Percentiles rank a stretch among this genome's conserved stretches.
phyloP scores from a whole-genome alignment of 1,139 yeast genomes.

The Geotrichum reessii region DNA sequence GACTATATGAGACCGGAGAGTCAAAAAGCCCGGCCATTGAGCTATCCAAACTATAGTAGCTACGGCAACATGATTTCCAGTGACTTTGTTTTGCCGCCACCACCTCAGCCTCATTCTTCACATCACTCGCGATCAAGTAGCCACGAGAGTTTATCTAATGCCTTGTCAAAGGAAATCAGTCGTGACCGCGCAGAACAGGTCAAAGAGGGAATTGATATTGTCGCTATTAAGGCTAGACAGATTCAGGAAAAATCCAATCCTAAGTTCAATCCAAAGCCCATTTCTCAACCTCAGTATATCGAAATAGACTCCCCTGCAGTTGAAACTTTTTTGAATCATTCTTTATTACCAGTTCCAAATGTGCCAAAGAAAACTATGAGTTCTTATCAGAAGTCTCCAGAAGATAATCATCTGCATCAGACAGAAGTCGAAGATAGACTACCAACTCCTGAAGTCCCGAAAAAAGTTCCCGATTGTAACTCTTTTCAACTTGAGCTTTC shows the following conservation, averaged over 20 bases:
- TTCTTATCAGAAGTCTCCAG: background rate
- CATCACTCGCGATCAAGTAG: constrained; percentile 9
- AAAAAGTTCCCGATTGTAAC: background rate
- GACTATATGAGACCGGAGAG: background rate
- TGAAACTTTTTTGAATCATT: background rate
- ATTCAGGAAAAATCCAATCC: background rate
- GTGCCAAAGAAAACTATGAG: background rate
- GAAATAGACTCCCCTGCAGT: background rate
- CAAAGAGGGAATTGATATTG: constrained; percentile 10
- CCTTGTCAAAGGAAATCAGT: constrained; percentile 8
- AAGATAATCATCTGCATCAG: background rate
- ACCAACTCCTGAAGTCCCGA: background rate
- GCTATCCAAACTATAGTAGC: constrained; percentile 7
- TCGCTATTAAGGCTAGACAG: constrained; percentile 1
- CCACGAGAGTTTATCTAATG: constrained; percentile 7
- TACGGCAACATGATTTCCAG: background rate
- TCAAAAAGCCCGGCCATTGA: constrained; percentile 12
- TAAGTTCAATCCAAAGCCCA: background rate
- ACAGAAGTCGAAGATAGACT: background rate
- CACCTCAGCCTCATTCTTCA: background rate
- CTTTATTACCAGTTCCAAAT: background rate
- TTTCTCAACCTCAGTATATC: background rate
- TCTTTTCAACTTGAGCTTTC: constrained; percentile 17
- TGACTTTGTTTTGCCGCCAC: constrained; percentile 2
- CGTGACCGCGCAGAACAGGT: constrained; percentile 1